Conservation (phyloP, 1,284 basidiomycete species). For the Ustilago lituana region DNA sequence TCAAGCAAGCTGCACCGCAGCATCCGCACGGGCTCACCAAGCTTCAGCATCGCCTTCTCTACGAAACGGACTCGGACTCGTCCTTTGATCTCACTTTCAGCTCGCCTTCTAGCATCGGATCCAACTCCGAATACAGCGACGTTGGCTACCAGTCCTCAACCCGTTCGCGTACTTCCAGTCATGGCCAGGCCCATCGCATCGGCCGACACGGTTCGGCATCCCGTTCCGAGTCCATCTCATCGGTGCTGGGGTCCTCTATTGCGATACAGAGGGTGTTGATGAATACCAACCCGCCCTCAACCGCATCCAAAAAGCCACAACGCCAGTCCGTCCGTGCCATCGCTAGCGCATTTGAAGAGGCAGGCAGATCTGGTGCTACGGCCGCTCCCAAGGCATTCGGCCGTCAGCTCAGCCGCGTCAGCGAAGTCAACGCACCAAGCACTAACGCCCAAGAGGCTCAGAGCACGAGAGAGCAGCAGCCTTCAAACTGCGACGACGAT, state of each 20-base stretch:
- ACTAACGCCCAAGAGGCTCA: not conserved
- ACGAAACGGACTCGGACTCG: conserved; percentile 44
- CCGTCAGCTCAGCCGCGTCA: conserved; percentile 17
- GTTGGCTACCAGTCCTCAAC: conserved; percentile 15
- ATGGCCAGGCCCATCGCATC: conserved; percentile 5
- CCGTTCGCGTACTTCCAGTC: conserved; percentile 19
- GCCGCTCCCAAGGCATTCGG: not conserved
- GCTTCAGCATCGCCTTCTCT: conserved; percentile 47
- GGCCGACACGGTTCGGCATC: conserved; percentile 12
- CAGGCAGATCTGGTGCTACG: not conserved
- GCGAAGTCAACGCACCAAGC: conserved; percentile 2
- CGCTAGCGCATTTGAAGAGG: conserved; percentile 24
- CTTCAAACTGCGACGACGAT: too few species aligned
- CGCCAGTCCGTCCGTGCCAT: conserved; percentile 35
- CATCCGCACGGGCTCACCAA: conserved; percentile 38
- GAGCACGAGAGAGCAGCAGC: not conserved
- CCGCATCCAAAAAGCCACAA: not conserved
- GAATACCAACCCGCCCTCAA: conserved; percentile 8
- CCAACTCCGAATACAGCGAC: conserved; percentile 40
- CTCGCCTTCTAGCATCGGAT: conserved; percentile 34
- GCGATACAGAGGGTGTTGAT: conserved; percentile 38
- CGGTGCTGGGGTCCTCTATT: conserved; percentile 28
- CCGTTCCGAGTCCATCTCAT: conserved; percentile 33
- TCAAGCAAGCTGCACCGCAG: conserved; percentile 41
- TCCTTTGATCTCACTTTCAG: conserved; percentile 37